phyloP scores from a whole-genome alignment of 805 yeast species.

The Maudiozyma serrabonitensis region DNA sequence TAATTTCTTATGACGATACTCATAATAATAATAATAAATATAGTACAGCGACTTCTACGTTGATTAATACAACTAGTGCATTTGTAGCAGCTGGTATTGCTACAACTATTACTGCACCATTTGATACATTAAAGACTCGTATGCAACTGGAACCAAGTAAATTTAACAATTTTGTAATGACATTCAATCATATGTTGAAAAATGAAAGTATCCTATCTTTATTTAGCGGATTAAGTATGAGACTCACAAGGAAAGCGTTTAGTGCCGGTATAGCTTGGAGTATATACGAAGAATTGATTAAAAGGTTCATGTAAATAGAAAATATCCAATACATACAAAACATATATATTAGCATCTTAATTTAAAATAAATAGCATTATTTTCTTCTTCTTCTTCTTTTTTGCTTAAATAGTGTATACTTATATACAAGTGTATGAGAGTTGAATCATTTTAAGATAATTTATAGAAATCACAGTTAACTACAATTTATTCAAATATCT shows the following conservation, averaged over 20 bases:
- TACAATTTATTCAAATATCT: neutral
- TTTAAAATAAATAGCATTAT: no score
- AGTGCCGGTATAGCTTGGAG: constrained; percentile 98
- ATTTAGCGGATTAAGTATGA: constrained; percentile 74
- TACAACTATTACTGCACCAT: constrained; percentile 85
- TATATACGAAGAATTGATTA: constrained; percentile 80
- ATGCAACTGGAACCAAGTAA: constrained; percentile 61
- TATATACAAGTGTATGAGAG: no score
- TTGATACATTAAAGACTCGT: constrained; percentile 86
- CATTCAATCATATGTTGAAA: constrained; percentile 32
- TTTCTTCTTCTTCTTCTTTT: no score
- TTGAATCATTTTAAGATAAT: neutral
- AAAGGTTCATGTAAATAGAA: constrained; percentile 19
- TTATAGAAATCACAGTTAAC: neutral
- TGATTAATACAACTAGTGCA: constrained; percentile 70
- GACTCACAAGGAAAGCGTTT: constrained; percentile 76
- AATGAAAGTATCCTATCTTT: constrained; percentile 45
- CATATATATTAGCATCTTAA: neutral
- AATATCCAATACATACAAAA: neutral
- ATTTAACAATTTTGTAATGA: constrained; percentile 35
- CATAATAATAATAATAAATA: constrained; percentile 17
- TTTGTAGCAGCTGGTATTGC: constrained; percentile 67
- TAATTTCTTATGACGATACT: constrained; percentile 11
- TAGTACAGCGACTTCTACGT: constrained; percentile 36
- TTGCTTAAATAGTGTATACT: no score